Evolutionary conservation across 2,329 filamentous ascomycete genomes (phyloP), one percentile per base, ranked within the genome.

Genomic region (Phialophora verrucosa): DNA sequence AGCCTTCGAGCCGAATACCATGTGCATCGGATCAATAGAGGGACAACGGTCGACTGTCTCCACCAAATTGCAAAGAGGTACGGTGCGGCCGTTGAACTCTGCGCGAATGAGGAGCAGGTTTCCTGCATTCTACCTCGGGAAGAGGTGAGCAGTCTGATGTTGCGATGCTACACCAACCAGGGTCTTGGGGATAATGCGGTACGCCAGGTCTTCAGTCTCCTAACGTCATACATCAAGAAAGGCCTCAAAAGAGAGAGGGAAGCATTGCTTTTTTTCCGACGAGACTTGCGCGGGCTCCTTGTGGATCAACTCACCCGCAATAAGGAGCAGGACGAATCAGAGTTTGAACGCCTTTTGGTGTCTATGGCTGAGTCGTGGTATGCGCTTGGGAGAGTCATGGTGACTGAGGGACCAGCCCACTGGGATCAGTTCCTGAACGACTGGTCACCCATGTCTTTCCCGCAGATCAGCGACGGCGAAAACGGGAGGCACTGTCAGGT

Each of bases 281-380:
- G 29, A n/a, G 50, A 57, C 6, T 17, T 70, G 20, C 62, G 63
- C 29, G 63, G 49, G 17, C 25, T 68, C 20, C 29, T 66, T 47
- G 44, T 56, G 17, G 53, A 57, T n/a, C 62, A 67, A 12, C 59
- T 66, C 17, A 57, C 54, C 51, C 57, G 53, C 20, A 25, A n/a
- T 11, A 23, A n/a, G 27, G 53, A 55, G 12, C 27, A 55, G 17
- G n/a, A 55, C 14, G 29, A 29, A 20, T 12, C 53, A 1, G 49
- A 27, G 10, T 51, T 25, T 27, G 49, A 51, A 29, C 53, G 25
- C 17, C 29, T 65, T 14, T 44, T 71, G 55, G 20, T 59, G 20
- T 56, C 65, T 7, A 51, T 71, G 49, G 56, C 65, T 32, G 64
- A 66, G n/a, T 53, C 62, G 5, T 71, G 69, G 69, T 69, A 62